These are phyloP conservation scores for Talaromyces sp. DNA, from an alignment of 2,329 filamentous ascomycete species.

Conservation along the genomic window DNA sequence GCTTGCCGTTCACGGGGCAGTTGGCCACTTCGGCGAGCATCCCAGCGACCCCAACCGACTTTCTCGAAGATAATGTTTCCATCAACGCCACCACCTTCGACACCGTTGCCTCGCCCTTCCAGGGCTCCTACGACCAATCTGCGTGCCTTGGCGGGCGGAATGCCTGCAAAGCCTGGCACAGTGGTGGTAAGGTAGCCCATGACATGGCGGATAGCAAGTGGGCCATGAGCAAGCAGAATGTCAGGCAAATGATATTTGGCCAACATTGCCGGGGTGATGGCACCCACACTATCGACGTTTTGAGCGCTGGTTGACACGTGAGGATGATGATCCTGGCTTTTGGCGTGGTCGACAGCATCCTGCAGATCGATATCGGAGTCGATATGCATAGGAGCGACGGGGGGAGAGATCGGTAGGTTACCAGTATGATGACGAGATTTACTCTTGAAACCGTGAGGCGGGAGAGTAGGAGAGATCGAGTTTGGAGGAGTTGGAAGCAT, in stretches of 20 bases:
- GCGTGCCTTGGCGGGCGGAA: slow-evolving; percentile 83
- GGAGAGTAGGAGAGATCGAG: slow-evolving; percentile 84
- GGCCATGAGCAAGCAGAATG: slow-evolving; percentile 83
- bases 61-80: slow-evolving; percentile 71
- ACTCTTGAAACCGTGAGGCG: slow-evolving; percentile 71
- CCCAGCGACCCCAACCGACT: slow-evolving; percentile 96
- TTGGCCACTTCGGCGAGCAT: slow-evolving; percentile 70
- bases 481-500: slow-evolving; percentile 84
- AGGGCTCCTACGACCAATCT: slow-evolving; percentile 87
- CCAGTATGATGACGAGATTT: slow-evolving; percentile 40
- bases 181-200: slow-evolving; percentile 91
- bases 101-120: slow-evolving; percentile 65
- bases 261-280: slow-evolving; percentile 78
- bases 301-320: slow-evolving; percentile 33
- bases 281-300: slow-evolving; percentile 66
- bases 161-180: slow-evolving; percentile 85
- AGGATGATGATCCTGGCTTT: slow-evolving; percentile 38
- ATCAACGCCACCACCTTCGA: slow-evolving; percentile 49
- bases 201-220: slow-evolving; percentile 88
- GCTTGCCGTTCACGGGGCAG: slow-evolving; percentile 32
- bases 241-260: slow-evolving; percentile 86
- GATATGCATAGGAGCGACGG: slow-evolving; percentile 49
- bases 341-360: slow-evolving; percentile 55
- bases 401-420: slow-evolving; percentile 34
- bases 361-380: slow-evolving; percentile 86